These are phyloP conservation scores for Pyronema domesticum DNA, from an alignment of 495 filamentous ascomycete genomes.

Conservation along the genomic window DNA sequence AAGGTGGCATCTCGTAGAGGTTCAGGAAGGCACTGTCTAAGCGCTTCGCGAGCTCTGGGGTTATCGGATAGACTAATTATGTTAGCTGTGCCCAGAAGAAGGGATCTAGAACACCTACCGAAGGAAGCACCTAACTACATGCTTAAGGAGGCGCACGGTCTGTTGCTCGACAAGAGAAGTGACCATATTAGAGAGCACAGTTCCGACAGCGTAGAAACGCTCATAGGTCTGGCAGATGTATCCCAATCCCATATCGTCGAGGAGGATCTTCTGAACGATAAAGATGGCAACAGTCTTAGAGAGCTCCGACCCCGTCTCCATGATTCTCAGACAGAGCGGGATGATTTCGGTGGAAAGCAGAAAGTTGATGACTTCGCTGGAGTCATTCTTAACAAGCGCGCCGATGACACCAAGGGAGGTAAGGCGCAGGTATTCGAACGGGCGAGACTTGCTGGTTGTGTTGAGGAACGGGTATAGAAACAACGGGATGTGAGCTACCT, in stretches of 20 bases:
- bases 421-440: constrained; percentile 93
- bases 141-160: constrained; percentile 88
- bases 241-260: constrained; percentile 91
- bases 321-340: constrained; percentile 90
- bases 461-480: constrained; percentile 98
- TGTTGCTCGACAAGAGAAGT: constrained; percentile 92
- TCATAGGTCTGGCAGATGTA: constrained; percentile 99
- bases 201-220: constrained; percentile 96
- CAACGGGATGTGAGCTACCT: constrained; percentile 83
- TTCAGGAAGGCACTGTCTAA: constrained; percentile 91
- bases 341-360: constrained; percentile 98
- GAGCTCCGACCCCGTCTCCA: constrained; percentile 97
- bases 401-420: constrained; percentile 98
- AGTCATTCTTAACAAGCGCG: constrained; percentile 96
- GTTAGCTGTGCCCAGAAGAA: constrained; percentile 1
- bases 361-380: constrained; percentile 96
- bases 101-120: constrained; percentile 38
- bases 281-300: constrained; percentile 99
- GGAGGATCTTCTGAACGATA: constrained; percentile 98
- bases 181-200: constrained; percentile 97
- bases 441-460: constrained; percentile 93
- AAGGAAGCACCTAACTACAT: constrained; percentile 94
- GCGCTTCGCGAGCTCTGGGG: constrained; percentile 81
- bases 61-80: constrained; percentile 72
- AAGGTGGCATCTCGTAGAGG: constrained; percentile 94